Evolutionary conservation across 306 rosid species (phyloP), one percentile per base, ranked within the genome.

Genomic region (Sesbania bispinosa): DNA sequence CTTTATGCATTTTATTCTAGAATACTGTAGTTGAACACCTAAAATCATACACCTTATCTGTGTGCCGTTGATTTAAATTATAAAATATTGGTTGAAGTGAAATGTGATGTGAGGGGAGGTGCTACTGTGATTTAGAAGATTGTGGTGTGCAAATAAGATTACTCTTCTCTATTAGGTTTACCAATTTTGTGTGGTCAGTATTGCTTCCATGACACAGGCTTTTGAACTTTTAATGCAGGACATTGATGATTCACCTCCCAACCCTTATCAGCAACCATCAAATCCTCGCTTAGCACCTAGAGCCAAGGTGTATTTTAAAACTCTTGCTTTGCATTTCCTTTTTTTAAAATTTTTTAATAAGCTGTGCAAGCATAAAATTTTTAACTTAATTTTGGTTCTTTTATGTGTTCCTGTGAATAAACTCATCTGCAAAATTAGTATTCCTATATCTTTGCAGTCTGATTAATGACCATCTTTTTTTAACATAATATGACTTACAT

Each of bases 231-330:
- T 45, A 48, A 33, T 80, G 83, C 92, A 92, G 98, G 95, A 92
- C 15, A 92, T 88, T 10, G 83, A 89, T 83, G 96, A 92, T 85
- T 69, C 66, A 6, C 88, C 90, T 68, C 98, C 88, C 21, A 86
- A 92, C 47, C 98, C 98, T 62, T 85, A 89, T 79, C 96, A 89
- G 78, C 96, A 80, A 76, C 92, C 81, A 45, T 88, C 96, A 79
- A 86, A 89, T 77, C 90, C 96, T 81, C 92, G 86, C 51, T 55
- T 88, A 73, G 87, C 88, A 4, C 96, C 96, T 41, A 83, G 82
- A 78, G 38, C 90, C 63, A 92, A 89, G 96, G 98, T 87, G 61
- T 70, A 9, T 18, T 43, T 62, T 24, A 11, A 23, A 35, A 9
- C 53, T 62, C 55, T 65, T 47, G 23, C 5, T 65, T 48, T 36